Base-by-base conservation (phyloP, 164 flowering plant species). In the Malania oleifera region DNA sequence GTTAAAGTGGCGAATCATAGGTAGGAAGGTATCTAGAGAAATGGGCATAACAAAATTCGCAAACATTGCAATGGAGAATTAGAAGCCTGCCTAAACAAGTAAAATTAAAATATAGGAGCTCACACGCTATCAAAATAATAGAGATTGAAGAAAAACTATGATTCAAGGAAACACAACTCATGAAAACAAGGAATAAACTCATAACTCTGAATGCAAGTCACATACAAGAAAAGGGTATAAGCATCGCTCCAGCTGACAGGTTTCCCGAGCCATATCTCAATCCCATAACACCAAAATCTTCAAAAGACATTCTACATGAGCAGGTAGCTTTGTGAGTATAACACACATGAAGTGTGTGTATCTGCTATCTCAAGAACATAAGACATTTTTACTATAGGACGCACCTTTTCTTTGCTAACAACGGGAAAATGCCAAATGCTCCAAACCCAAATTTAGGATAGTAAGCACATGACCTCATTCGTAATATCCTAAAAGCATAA, bases 261-360 rank as follows among this genome's bases (percentile, higher is more conserved):
- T 83, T 79, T 68, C 60, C 74, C 4, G 95, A 81, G 61, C 96
- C 89, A 81, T 86, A 87, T 84, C 98, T 77, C 77, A 89, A 64
- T 48, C 98, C 98, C 82, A 84, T 72, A 17, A 82, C 64, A 52
- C 96, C 92, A 74, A 67, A 81, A 67, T 86, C 93, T 62, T 84
- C 83, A 22, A 76, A 64, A 35, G 74, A 64, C 65, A 64, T 48
- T 70, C 97, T 89, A 80, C 72, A 74, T 29, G 14, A 62, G 48
- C 41, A 66, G 24, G 47, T 22, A 39, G 20, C 2, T 23, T 60
- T 43, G n/a, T 60, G 52, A 62, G 52, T 52, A 54, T 31, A 62
- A 46, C 34, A 7, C 52, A 19, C 40, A 14, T 20, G 50, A 7
- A 18, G 37, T 22, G 23, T 14, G 8, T 17, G 2, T 25, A 45